These are phyloP conservation scores for Rhizoclosmatium sp. DNA, from an alignment of 192 early-diverging fungal genomes.

Conservation along the genomic window DNA sequence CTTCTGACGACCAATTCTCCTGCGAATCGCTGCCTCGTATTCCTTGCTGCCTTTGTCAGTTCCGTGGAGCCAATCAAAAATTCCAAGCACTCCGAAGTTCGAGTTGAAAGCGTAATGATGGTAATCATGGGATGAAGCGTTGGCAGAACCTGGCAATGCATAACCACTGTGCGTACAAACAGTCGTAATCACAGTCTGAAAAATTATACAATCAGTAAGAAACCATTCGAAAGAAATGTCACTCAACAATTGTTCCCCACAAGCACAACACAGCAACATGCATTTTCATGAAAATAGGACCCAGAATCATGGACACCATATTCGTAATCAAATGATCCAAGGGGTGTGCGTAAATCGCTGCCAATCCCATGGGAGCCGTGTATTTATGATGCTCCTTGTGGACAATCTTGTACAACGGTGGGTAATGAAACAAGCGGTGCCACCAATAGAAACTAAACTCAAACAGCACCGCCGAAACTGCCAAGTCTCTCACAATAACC, in stretches of 20 bases:
- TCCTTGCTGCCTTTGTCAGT: background rate
- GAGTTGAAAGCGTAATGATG: conserved; percentile 46
- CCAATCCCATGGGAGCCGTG: conserved; percentile 85
- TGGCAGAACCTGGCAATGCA: conserved; percentile 6
- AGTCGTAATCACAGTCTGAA: conserved; percentile 16
- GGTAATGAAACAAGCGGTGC: conserved; percentile 88
- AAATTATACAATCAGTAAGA: background rate
- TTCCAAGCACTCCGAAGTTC: conserved; percentile 16
- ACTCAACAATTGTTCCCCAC: background rate
- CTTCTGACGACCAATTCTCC: background rate
- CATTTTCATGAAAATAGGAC: conserved; percentile 71
- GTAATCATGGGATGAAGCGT: conserved; percentile 24
- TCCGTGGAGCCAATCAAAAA: conserved; percentile 31
- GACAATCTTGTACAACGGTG: conserved; percentile 83
- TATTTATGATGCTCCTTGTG: conserved; percentile 97
- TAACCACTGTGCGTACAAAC: conserved; percentile 33
- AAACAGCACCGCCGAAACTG: conserved; percentile 80
- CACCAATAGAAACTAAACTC: conserved; percentile 88
- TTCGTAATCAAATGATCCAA: conserved; percentile 87
- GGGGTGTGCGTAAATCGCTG: conserved; percentile 92
- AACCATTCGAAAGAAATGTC: no score
- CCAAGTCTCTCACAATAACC: conserved; percentile 44
- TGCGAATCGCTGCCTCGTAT: background rate
- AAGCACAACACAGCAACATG: conserved; percentile 24
- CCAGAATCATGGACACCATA: conserved; percentile 81